A percentile compares a stretch with the other conserved stretches of the same genome.
Evolutionary conservation across 495 filamentous ascomycete genomes (phyloP).

Genomic region (Trichocladium antarcticum): DNA sequence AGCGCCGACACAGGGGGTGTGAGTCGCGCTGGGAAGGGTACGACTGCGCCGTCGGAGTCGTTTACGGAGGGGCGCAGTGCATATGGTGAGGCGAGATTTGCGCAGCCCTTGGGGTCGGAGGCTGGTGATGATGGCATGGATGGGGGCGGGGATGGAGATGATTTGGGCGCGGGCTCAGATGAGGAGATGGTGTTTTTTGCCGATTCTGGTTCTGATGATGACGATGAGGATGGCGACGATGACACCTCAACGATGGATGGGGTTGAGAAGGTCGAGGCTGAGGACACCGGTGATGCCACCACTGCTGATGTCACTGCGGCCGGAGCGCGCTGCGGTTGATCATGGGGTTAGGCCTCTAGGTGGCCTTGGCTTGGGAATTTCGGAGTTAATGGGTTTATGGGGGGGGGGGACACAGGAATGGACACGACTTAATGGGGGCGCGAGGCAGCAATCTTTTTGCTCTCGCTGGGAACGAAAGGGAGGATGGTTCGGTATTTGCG

Average conservation of each 20-base stretch:
- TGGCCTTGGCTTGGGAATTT: neutral
- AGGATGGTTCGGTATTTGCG: too few relatives aligned
- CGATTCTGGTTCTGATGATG: neutral
- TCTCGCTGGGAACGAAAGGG: too few relatives aligned
- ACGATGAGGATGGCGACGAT: constrained; percentile 9
- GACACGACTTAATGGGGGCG: too few relatives aligned
- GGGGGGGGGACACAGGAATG: neutral
- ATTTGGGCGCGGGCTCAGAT: constrained; percentile 1
- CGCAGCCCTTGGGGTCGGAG: constrained; percentile 15
- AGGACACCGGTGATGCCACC: too few relatives aligned
- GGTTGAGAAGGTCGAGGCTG: constrained; percentile 10
- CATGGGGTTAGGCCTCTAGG: neutral
- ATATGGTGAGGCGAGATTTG: constrained; percentile 18
- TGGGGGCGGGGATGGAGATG: constrained; percentile 7
- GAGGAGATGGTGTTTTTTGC: too few relatives aligned
- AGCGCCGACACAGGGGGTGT: constrained; percentile 21
- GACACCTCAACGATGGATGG: constrained; percentile 18
- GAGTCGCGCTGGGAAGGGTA: neutral
- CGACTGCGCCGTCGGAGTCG: constrained; percentile 11
- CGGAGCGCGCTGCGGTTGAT: neutral
- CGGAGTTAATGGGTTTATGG: neutral
- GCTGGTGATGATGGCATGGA: constrained; percentile 15
- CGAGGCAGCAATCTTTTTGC: too few relatives aligned
- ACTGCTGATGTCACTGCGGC: too few relatives aligned
- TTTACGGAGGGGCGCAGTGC: constrained; percentile 7